phyloP scores from a whole-genome alignment of 1,284 basidiomycete genomes.

The Sporisorium exsertum region DNA sequence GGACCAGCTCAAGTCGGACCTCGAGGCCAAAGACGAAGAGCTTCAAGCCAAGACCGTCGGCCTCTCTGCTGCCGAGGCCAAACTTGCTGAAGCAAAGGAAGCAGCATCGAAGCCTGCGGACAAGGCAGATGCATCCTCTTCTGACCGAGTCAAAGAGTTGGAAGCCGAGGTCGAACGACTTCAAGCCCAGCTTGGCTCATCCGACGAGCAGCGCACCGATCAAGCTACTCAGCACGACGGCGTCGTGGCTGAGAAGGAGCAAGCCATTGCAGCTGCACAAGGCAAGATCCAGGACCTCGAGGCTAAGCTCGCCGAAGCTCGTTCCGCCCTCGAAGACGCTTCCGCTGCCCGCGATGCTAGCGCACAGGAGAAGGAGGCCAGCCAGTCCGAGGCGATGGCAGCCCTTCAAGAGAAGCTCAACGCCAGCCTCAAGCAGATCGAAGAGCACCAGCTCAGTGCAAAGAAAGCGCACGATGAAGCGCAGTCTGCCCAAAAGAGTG shows the following conservation, averaged over 20 bases:
- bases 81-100: slow-evolving; percentile 22
- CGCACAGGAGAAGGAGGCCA: slow-evolving; percentile 13
- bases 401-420: slow-evolving; percentile 24
- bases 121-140: neutral
- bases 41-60: slow-evolving; percentile 52
- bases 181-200: slow-evolving; percentile 19
- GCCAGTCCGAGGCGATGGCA: slow-evolving; percentile 25
- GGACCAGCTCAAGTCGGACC: slow-evolving; percentile 45
- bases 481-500: slow-evolving; percentile 15
- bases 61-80: slow-evolving; percentile 52
- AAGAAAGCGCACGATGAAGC: slow-evolving; percentile 31
- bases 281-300: slow-evolving; percentile 31
- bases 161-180: slow-evolving; percentile 38
- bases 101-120: neutral
- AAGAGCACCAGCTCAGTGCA: slow-evolving; percentile 25
- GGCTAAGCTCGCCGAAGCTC: slow-evolving; percentile 22
- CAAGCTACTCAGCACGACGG: slow-evolving; percentile 21
- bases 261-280: slow-evolving; percentile 29
- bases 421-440: slow-evolving; percentile 26
- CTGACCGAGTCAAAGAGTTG: slow-evolving; percentile 29
- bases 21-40: slow-evolving; percentile 53
- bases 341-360: slow-evolving; percentile 18
- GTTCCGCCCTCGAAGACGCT: slow-evolving; percentile 19
- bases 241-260: slow-evolving; percentile 25
- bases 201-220: slow-evolving; percentile 18